Conservation (phyloP, 2,329 filamentous ascomycete species). For the Alternaria rosae region DNA sequence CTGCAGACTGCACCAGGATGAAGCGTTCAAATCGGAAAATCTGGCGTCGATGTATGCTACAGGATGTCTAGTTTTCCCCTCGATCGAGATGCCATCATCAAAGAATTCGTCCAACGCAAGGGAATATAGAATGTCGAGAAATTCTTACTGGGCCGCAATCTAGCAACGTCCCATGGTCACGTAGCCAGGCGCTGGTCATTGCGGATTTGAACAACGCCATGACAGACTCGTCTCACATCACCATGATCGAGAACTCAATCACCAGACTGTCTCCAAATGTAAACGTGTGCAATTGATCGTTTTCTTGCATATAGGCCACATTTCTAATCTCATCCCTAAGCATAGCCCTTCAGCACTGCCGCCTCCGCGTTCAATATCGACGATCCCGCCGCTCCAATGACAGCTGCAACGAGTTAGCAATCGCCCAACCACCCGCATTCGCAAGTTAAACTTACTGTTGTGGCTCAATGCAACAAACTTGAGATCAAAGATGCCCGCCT, state of each 20-base stretch:
- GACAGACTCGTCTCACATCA: background rate
- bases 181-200: background rate
- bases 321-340: slow-evolving; percentile 46
- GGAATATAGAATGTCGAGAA: too few relatives aligned
- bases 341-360: slow-evolving; percentile 85
- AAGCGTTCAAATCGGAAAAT: background rate
- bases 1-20: too few relatives aligned
- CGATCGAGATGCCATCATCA: too few relatives aligned
- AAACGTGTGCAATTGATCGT: background rate
- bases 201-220: background rate
- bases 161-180: too few relatives aligned
- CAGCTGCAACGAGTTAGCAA: slow-evolving; percentile 58
- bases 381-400: slow-evolving; percentile 95
- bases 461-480: slow-evolving; percentile 95
- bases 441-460: slow-evolving; percentile 62
- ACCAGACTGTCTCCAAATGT: background rate
- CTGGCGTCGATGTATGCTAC: background rate
- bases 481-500: slow-evolving; percentile 88
- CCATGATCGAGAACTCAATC: background rate
- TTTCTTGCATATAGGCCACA: background rate
- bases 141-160: too few relatives aligned
- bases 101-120: too few relatives aligned
- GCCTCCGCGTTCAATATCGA: slow-evolving; percentile 95
- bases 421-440: slow-evolving; percentile 30
- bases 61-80: too few relatives aligned